Conservation (phyloP, 768 basidiomycete species). For the Lentinula sp. region DNA sequence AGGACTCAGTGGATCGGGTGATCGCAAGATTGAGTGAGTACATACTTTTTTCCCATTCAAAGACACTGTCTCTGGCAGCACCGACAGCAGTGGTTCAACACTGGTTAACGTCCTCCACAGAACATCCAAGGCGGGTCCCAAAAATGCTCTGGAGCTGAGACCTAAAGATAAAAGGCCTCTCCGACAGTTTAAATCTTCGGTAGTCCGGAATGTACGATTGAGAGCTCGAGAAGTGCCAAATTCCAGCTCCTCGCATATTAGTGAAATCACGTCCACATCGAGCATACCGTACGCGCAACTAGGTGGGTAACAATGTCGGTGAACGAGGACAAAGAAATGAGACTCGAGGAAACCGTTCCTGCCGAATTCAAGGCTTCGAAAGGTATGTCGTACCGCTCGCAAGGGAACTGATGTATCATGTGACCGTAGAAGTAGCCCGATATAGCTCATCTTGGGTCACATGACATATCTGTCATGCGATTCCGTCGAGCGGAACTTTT, state of each 20-base stretch:
- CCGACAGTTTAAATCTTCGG: neutral
- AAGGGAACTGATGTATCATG: no score
- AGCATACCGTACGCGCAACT: neutral
- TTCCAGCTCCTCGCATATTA: neutral
- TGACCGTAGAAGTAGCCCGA: no score
- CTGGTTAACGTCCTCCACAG: neutral
- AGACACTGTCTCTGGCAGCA: neutral
- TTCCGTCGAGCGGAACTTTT: no score
- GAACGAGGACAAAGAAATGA: neutral
- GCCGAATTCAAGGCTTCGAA: no score
- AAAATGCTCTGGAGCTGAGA: neutral
- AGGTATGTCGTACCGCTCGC: no score
- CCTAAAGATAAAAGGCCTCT: neutral
- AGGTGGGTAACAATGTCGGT: neutral
- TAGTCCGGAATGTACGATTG: neutral
- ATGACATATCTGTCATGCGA: no score
- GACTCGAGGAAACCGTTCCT: no score
- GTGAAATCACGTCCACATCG: neutral
- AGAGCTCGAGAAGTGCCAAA: neutral
- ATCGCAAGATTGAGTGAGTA: neutral
- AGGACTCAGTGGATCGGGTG: neutral
- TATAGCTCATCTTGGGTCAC: no score
- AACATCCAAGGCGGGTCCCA: neutral
- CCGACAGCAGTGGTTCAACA: neutral
- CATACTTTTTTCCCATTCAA: neutral